Evolutionary conservation across 2,329 filamentous ascomycete species (phyloP).

Genomic region (Beauveria australis): DNA sequence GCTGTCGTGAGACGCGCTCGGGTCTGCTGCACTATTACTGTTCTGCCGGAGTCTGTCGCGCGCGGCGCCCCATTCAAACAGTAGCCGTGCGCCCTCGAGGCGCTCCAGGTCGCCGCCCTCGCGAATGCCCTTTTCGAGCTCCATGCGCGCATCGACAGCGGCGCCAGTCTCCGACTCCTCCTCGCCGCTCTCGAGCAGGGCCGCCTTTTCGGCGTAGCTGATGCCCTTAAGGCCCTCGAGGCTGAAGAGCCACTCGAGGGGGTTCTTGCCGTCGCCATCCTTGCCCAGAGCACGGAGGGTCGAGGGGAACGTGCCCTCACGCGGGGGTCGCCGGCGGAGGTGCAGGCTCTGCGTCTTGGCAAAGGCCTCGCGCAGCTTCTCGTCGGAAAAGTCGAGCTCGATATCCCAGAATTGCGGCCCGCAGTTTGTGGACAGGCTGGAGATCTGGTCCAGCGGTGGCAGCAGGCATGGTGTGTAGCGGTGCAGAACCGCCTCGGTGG

Average conservation of each 20-base stretch:
- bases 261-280: constrained; percentile 24
- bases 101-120: constrained; percentile 33
- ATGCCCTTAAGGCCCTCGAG: constrained; percentile 46
- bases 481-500: constrained; percentile 29
- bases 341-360: constrained; percentile 62
- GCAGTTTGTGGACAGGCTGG: constrained; percentile 49
- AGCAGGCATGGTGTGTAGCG: constrained; percentile 51
- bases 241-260: constrained; percentile 69
- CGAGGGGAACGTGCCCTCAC: constrained; percentile 62
- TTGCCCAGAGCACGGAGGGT: constrained; percentile 64
- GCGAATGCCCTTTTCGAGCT: constrained; percentile 46
- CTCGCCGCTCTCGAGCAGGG: constrained; percentile 47
- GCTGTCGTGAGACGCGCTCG: constrained; percentile 22
- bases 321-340: constrained; percentile 61
- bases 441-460: constrained; percentile 57
- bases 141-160: constrained; percentile 62
- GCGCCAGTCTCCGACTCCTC: constrained; percentile 40
- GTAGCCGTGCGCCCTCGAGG: constrained; percentile 40
- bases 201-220: constrained; percentile 58
- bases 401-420: constrained; percentile 72
- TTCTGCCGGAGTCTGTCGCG: constrained; percentile 27
- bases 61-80: constrained; percentile 50
- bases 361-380: constrained; percentile 54
- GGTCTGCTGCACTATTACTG: not conserved
- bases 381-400: constrained; percentile 64